These are phyloP conservation scores for Acidomyces sp. DNA, from an alignment of 495 filamentous ascomycete genomes.

Conservation along the genomic window DNA sequence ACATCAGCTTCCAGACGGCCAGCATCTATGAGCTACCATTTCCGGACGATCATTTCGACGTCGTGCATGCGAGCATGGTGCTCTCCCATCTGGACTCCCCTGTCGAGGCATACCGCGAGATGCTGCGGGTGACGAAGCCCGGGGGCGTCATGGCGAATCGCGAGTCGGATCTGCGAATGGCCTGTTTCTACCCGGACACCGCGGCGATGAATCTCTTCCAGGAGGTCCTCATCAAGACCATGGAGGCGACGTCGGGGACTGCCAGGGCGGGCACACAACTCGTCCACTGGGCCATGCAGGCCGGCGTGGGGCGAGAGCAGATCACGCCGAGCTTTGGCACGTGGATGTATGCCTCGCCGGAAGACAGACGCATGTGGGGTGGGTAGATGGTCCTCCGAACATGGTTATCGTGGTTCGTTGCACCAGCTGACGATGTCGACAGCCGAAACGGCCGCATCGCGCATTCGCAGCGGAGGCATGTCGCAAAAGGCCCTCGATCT, in stretches of 20 bases:
- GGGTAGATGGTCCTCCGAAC: conserved; percentile 16
- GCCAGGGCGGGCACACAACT: conserved; percentile 28
- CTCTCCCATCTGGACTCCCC: conserved; percentile 31
- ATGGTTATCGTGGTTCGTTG: not conserved
- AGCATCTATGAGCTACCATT: conserved; percentile 31
- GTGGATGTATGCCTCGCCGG: conserved; percentile 28
- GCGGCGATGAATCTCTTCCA: conserved; percentile 28
- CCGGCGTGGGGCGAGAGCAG: conserved; percentile 28
- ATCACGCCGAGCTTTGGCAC: conserved; percentile 29
- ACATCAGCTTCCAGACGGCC: conserved; percentile 31
- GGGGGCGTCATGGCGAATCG: conserved; percentile 34
- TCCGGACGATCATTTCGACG: conserved; percentile 31
- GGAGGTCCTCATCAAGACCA: conserved; percentile 21
- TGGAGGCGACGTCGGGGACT: conserved; percentile 26
- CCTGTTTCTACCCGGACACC: conserved; percentile 27
- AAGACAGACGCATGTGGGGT: conserved; percentile 31
- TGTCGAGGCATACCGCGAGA: conserved; percentile 30
- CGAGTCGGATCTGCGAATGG: conserved; percentile 32
- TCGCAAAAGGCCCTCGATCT: conserved; percentile 26
- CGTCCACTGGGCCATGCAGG: conserved; percentile 33
- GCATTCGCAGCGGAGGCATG: conserved; percentile 22
- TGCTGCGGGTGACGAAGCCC: conserved; percentile 32
- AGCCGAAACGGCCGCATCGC: conserved; percentile 10
- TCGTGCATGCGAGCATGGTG: conserved; percentile 32
- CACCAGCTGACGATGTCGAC: not conserved